Conservation (phyloP, 78 protist genomes). For the Bodo saltans region DNA sequence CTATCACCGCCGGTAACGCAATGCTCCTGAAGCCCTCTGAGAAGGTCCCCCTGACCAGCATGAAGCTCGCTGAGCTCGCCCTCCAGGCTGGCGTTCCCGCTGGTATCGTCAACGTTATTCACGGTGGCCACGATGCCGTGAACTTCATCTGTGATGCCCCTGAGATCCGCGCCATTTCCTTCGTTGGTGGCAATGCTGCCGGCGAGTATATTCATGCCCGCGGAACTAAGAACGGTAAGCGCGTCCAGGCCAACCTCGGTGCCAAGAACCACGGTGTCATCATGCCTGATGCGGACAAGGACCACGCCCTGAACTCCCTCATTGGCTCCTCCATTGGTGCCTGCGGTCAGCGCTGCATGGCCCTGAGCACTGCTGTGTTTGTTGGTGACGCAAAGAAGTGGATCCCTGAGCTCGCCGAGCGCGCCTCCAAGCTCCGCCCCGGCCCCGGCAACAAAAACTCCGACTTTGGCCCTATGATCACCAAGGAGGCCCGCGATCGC, state of each 20-base stretch:
- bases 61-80: constrained; percentile 77
- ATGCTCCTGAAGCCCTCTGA: constrained; percentile 93
- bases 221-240: constrained; percentile 88
- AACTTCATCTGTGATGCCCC: constrained; percentile 88
- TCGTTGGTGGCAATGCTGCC: constrained; percentile 87
- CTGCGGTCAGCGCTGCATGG: constrained; percentile 99
- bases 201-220: constrained; percentile 71
- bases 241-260: constrained; percentile 87
- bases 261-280: constrained; percentile 97
- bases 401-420: constrained; percentile 73
- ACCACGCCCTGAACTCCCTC: constrained; percentile 75
- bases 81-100: constrained; percentile 86
- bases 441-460: constrained; percentile 46
- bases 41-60: constrained; percentile 73
- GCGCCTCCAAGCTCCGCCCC: constrained; percentile 60
- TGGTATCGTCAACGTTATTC: constrained; percentile 72
- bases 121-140: constrained; percentile 72
- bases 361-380: constrained; percentile 81
- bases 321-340: constrained; percentile 94
- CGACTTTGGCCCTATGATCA: constrained; percentile 89
- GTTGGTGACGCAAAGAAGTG: constrained; percentile 75
- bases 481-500: constrained; percentile 67
- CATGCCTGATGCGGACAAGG: constrained; percentile 87
- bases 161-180: constrained; percentile 85
- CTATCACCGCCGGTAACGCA: constrained; percentile 89